Conservation (phyloP, 1,284 basidiomycete genomes). For the Clitocybe nebularis region DNA sequence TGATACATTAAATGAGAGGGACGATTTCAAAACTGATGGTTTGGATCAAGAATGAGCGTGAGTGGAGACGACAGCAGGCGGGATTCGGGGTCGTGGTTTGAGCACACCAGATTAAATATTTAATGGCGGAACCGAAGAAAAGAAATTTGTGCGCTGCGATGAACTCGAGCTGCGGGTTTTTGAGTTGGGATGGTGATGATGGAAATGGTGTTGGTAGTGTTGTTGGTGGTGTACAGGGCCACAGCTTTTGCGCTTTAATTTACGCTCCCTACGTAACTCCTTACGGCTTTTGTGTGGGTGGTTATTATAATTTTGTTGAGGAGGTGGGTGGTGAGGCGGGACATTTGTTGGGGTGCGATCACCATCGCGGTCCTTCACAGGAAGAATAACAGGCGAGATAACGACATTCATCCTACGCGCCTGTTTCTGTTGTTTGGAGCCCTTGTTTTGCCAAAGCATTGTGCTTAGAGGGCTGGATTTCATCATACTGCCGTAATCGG, state of each 20-base stretch:
- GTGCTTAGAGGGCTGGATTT: conserved; percentile 52
- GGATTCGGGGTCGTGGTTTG: not conserved
- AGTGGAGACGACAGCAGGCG: not conserved
- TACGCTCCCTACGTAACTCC: conserved; percentile 59
- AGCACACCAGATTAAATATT: conserved; percentile 22
- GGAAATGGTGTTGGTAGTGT: conserved; percentile 39
- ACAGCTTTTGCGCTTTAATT: conserved; percentile 55
- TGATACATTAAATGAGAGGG: not conserved
- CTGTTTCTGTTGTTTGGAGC: conserved; percentile 20
- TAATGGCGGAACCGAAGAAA: conserved; percentile 34
- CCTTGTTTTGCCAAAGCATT: conserved; percentile 51
- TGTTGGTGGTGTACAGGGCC: conserved; percentile 33
- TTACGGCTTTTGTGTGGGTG: conserved; percentile 45
- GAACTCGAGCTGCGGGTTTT: conserved; percentile 59
- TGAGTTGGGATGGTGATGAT: conserved; percentile 66
- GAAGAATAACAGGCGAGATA: conserved; percentile 52
- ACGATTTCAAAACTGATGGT: not conserved
- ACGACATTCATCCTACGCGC: conserved; percentile 30
- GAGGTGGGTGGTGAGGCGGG: conserved; percentile 23
- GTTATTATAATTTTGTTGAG: conserved; percentile 32
- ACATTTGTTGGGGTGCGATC: conserved; percentile 48
- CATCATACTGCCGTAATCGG: conserved; percentile 42
- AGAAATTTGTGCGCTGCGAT: conserved; percentile 54
- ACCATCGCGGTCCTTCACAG: conserved; percentile 53
- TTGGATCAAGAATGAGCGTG: not conserved